Evolutionary conservation across 1,284 basidiomycete species (phyloP), one percentile per base, ranked within the genome.

Genomic region (Thelephora terrestris): DNA sequence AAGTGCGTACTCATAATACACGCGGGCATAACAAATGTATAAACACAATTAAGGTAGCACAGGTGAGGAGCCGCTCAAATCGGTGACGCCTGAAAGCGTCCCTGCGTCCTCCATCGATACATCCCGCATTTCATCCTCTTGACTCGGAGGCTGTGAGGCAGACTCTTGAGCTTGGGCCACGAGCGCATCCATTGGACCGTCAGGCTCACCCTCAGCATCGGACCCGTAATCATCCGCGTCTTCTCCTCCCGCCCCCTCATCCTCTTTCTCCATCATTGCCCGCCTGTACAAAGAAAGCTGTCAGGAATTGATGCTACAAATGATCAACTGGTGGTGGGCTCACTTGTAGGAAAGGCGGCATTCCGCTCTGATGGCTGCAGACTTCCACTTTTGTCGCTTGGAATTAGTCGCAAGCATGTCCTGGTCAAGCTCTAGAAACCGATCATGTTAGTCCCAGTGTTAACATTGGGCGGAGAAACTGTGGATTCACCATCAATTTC

Each of bases 401-500:
- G 58, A 58, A 16, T 54, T 51, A 4, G 55, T 54, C 12, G 55
- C 54, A 9, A 66, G 52, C 55, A 66, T 59, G 20, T 54, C 53
- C 17, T 53, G 49, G 43, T 66, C 64, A 29, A 65, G 51, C 1
- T 49, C 64, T 65, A 45, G 2, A n/a, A 18, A 18, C 32, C 25
- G 24, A 20, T 10, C 9, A 23, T 1, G 38, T 43, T 18, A 46
- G 21, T 37, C 29, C 37, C 4, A 3, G 16, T 25, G 14, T 40
- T 20, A 17, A 25, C 3, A 42, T 24, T 1, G 6, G 4, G 14
- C 23, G 25, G 2, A 17, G 17, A 27, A n/a, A 12, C 12, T 14
- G 24, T 4, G 25, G 10, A n/a, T 59, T 50, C 48, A 73, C 71
- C 62, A 50, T 67, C 56, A 50, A 69, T 64, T 49, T 68, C 68